Evolutionary conservation across 129 eudicot species (phyloP).

Genomic region (Helichrysum umbraculigerum): DNA sequence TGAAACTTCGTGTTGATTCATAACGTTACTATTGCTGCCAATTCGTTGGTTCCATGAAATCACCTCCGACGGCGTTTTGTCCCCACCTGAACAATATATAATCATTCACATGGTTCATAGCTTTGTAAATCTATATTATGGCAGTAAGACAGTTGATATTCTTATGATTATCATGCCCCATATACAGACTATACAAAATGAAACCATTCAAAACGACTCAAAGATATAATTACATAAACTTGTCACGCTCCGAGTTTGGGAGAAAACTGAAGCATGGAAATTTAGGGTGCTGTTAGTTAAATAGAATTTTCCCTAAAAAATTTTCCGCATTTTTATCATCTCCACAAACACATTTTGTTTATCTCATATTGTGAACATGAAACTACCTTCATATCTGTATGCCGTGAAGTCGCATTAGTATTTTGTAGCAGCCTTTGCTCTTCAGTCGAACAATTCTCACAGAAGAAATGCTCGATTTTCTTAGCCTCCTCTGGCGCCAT

Average conservation of each 20-base stretch:
- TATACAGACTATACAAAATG: not conserved
- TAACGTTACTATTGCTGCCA: not conserved
- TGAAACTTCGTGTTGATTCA: not conserved
- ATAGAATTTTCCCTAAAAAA: not conserved
- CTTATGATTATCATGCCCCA: not conserved
- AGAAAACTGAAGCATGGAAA: not conserved
- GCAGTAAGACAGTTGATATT: not conserved
- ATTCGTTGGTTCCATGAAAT: constrained; percentile 10
- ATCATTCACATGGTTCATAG: not conserved
- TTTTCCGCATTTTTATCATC: not conserved
- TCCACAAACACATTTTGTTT: not conserved
- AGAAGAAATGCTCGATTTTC: constrained; percentile 74
- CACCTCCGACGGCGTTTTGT: constrained; percentile 76
- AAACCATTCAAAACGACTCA: not conserved
- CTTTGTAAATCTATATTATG: not conserved
- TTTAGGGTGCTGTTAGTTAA: too few relatives aligned
- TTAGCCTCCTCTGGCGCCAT: constrained; percentile 83
- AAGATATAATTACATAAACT: not conserved
- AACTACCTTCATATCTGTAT: constrained; percentile 66
- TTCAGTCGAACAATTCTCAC: constrained; percentile 70
- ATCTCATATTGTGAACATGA: constrained; percentile 5
- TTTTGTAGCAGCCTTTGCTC: constrained; percentile 67
- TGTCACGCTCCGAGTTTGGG: not conserved
- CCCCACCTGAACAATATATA: constrained; percentile 56
- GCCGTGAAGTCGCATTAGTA: constrained; percentile 67